A percentile compares a stretch with the other conserved stretches of the same genome.
phyloP scores from a whole-genome alignment of 805 yeast species.

The Myxozyma udenii region DNA sequence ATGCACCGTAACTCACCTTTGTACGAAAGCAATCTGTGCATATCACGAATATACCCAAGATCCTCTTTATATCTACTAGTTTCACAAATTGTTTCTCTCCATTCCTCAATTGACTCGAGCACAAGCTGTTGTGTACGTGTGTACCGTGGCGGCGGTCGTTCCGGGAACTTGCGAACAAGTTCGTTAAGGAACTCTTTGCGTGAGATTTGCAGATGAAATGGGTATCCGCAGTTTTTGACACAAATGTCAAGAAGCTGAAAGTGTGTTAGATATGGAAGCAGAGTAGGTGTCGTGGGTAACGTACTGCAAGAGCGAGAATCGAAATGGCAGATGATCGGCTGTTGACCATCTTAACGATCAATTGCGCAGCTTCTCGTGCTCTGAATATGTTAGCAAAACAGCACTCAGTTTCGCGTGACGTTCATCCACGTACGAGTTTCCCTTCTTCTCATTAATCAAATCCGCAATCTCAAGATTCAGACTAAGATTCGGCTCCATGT shows the following conservation, averaged over 20 bases:
- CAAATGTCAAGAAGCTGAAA: conserved; percentile 65
- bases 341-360: conserved; percentile 77
- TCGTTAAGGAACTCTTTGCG: conserved; percentile 93
- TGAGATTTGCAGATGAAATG: conserved; percentile 90
- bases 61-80: conserved; percentile 89
- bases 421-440: conserved; percentile 46
- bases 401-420: not conserved
- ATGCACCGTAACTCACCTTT: conserved; percentile 47
- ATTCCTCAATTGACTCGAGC: conserved; percentile 88
- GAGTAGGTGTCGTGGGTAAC: conserved; percentile 9
- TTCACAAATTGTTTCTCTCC: conserved; percentile 93
- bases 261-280: no score
- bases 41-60: conserved; percentile 85
- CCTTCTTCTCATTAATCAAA: conserved; percentile 87
- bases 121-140: conserved; percentile 79
- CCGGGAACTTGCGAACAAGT: conserved; percentile 89
- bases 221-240: conserved; percentile 97
- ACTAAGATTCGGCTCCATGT: conserved; percentile 82
- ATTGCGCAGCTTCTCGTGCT: conserved; percentile 88
- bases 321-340: conserved; percentile 80
- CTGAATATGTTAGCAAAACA: conserved; percentile 15
- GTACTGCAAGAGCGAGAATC: conserved; percentile 71
- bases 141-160: conserved; percentile 84
- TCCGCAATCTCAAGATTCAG: conserved; percentile 91
- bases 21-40: conserved; percentile 84